Conservation (phyloP, 257 asterid species). For the Rubia yunnanensis region DNA sequence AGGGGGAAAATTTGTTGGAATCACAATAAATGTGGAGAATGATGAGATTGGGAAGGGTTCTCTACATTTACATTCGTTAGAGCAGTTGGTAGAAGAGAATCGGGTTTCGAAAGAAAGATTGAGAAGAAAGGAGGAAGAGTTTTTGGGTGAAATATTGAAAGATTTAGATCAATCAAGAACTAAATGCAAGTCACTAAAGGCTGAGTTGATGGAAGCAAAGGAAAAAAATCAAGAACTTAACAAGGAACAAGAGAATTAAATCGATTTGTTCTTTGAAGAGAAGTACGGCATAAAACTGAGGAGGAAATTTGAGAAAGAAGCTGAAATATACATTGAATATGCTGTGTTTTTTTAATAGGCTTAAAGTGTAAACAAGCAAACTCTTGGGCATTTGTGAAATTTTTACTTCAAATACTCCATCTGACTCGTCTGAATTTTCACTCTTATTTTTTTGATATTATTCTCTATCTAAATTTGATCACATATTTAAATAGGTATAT, state of each 20-base stretch:
- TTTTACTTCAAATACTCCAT: too few relatives aligned
- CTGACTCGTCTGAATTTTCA: too few relatives aligned
- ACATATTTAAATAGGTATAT: too few relatives aligned
- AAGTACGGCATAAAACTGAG: constrained; percentile 65
- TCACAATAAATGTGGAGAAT: constrained; percentile 36
- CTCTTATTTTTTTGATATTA: too few relatives aligned
- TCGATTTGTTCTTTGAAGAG: constrained; percentile 83
- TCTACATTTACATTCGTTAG: constrained; percentile 28
- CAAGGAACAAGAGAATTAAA: constrained; percentile 65
- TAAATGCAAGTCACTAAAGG: constrained; percentile 55
- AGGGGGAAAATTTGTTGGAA: constrained; percentile 25
- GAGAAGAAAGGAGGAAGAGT: constrained; percentile 54
- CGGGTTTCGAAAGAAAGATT: constrained; percentile 54
- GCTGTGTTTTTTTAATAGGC: too few relatives aligned
- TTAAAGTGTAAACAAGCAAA: too few relatives aligned
- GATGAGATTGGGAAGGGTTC: constrained; percentile 21
- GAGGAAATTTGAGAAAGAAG: constrained; percentile 64
- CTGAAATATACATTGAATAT: too few relatives aligned
- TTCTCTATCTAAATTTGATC: too few relatives aligned
- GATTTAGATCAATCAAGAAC: constrained; percentile 65
- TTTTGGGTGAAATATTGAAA: constrained; percentile 63
- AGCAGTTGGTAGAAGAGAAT: constrained; percentile 67
- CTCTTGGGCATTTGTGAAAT: too few relatives aligned
- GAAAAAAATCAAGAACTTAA: constrained; percentile 39
- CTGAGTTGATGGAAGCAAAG: constrained; percentile 50